These are phyloP conservation scores for Vitis rupestris DNA, from an alignment of 164 flowering plant genomes.

Conservation along the genomic window DNA sequence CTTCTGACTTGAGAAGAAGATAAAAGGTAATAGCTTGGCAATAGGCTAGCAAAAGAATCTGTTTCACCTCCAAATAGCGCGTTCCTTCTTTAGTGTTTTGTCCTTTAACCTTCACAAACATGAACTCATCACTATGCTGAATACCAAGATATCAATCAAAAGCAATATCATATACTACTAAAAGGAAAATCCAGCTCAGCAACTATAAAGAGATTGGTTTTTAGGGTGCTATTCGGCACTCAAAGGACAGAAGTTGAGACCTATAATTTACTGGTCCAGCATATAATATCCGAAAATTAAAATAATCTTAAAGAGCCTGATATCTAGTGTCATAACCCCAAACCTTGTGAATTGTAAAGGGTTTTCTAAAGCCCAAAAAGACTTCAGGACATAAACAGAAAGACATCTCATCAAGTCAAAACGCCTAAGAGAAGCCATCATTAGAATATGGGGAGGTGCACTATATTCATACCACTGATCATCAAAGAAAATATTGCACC, in stretches of 20 bases:
- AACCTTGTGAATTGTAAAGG: too few relatives aligned
- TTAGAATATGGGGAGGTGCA: background rate
- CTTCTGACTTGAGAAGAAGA: constrained; percentile 94
- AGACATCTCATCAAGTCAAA: background rate
- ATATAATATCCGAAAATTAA: background rate
- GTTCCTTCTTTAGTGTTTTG: constrained; percentile 44
- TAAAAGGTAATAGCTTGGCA: constrained; percentile 90
- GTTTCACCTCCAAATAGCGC: constrained; percentile 76
- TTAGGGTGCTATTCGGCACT: background rate
- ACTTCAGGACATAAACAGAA: too few relatives aligned
- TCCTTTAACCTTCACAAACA: constrained; percentile 44
- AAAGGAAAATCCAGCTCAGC: background rate
- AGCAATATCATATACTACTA: background rate
- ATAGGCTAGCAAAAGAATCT: constrained; percentile 62
- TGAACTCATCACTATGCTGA: constrained; percentile 1
- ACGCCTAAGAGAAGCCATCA: background rate
- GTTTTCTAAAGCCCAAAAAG: too few relatives aligned
- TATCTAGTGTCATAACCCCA: background rate
- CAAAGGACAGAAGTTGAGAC: background rate
- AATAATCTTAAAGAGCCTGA: background rate
- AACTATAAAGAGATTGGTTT: background rate
- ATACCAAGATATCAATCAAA: background rate
- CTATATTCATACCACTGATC: background rate
- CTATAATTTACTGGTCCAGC: background rate
- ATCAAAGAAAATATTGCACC: background rate